Conservation (phyloP, 192 early-diverging fungal species). For the Gryganskiella cystojenkinii region DNA sequence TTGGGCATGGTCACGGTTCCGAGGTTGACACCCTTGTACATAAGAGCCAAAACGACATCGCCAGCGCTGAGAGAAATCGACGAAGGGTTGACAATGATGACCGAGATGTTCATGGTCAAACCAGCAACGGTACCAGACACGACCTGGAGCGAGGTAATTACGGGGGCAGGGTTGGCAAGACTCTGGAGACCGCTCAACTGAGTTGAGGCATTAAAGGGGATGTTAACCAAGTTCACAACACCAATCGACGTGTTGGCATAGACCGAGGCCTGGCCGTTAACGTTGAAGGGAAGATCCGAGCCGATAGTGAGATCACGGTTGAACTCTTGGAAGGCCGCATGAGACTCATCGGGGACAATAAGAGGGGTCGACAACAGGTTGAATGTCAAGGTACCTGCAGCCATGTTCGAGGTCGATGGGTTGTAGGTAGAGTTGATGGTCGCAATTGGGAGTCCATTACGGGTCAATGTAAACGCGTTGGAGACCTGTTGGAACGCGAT, state of each 20-base stretch:
- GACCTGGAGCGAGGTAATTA: slow-evolving; percentile 55
- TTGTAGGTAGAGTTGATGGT: slow-evolving; percentile 21
- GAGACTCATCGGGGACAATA: slow-evolving; percentile 30
- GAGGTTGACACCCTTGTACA: slow-evolving; percentile 37
- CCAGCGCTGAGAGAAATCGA: slow-evolving; percentile 51
- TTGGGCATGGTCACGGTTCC: slow-evolving; percentile 53
- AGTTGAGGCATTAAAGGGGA: slow-evolving; percentile 55
- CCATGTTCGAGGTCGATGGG: slow-evolving; percentile 27
- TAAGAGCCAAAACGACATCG: slow-evolving; percentile 53
- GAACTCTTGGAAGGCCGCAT: slow-evolving; percentile 51
- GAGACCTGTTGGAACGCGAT: slow-evolving; percentile 22
- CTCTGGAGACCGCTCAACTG: slow-evolving; percentile 25
- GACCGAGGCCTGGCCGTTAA: slow-evolving; percentile 52
- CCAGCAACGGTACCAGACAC: slow-evolving; percentile 46
- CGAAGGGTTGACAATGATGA: slow-evolving; percentile 57
- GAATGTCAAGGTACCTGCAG: slow-evolving; percentile 43
- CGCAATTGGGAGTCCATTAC: slow-evolving; percentile 31
- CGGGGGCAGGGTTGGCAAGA: slow-evolving; percentile 31
- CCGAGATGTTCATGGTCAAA: slow-evolving; percentile 49
- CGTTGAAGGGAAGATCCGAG: slow-evolving; percentile 29
- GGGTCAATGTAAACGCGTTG: slow-evolving; percentile 23
- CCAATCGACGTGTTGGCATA: slow-evolving; percentile 57
- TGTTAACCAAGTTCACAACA: slow-evolving; percentile 36
- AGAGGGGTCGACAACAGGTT: slow-evolving; percentile 32
- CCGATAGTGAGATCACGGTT: slow-evolving; percentile 45